Evolutionary conservation across 805 yeast species (phyloP).

Genomic region (Kodamaea kakaduensis): DNA sequence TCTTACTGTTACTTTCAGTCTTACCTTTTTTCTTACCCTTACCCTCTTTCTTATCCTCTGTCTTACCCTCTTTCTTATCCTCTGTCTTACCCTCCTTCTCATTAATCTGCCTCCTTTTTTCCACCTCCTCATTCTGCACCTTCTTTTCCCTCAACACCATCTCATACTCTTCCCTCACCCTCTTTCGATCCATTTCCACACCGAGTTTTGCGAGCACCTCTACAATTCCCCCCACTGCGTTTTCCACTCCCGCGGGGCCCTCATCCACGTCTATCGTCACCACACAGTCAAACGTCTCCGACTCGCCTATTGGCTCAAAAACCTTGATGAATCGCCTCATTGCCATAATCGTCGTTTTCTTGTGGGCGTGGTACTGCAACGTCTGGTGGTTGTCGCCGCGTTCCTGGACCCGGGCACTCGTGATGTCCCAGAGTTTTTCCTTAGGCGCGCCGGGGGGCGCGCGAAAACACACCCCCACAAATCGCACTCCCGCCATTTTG

Average conservation of each 20-base stretch:
- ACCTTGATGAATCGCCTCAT: conserved; percentile 71
- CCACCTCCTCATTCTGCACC: conserved; percentile 1
- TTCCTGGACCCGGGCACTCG: conserved; percentile 52
- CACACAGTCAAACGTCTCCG: conserved; percentile 51
- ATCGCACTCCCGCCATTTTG: conserved; percentile 38
- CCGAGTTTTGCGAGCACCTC: too few relatives aligned
- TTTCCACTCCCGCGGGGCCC: conserved; percentile 13
- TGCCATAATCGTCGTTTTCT: conserved; percentile 50
- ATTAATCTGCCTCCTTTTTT: conserved; percentile 29
- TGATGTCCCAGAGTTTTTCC: conserved; percentile 42
- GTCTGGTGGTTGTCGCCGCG: conserved; percentile 90
- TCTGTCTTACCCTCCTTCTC: conserved; percentile 27
- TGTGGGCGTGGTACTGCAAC: conserved; percentile 53
- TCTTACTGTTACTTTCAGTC: not conserved
- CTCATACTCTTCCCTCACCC: conserved; percentile 11
- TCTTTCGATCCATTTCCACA: conserved; percentile 4
- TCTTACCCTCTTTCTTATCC: conserved; percentile 41
- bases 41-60: conserved; percentile 47
- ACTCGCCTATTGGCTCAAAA: conserved; percentile 54
- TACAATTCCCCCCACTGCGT: too few relatives aligned
- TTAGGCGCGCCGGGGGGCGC: conserved; percentile 16
- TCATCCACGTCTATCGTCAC: conserved; percentile 43
- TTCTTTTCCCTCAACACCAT: conserved; percentile 11
- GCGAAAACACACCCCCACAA: conserved; percentile 66
- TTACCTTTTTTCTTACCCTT: conserved; percentile 13